A percentile compares a stretch with the other conserved stretches of the same genome.
phyloP scores from a whole-genome alignment of 2,329 filamentous ascomycete species.

The Aureobasidium sp. region DNA sequence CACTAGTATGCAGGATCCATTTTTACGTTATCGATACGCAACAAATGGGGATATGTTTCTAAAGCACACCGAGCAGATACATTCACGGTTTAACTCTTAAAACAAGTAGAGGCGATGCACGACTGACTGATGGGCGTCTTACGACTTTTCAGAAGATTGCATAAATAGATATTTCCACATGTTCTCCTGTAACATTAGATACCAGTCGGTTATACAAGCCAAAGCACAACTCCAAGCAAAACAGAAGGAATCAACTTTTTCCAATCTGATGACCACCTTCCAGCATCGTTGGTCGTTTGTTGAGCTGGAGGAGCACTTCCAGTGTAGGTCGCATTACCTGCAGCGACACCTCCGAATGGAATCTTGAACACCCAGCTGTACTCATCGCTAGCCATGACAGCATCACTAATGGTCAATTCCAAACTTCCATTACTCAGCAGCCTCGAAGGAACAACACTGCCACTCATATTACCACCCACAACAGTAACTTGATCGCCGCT shows the following conservation, averaged over 20 bases:
- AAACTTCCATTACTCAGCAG: constrained; percentile 26
- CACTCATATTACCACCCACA: constrained; percentile 30
- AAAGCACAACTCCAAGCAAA: background rate
- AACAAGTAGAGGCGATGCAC: no score
- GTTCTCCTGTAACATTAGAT: no score
- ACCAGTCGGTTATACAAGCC: background rate
- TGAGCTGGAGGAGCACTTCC: background rate
- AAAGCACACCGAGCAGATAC: no score
- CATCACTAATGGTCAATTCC: constrained; percentile 27
- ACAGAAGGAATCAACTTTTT: background rate
- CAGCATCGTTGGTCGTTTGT: background rate
- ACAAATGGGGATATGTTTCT: no score
- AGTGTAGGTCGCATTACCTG: background rate
- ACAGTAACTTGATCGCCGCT: constrained; percentile 41
- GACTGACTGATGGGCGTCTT: no score
- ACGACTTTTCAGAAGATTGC: no score
- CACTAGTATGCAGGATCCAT: no score
- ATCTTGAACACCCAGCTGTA: constrained; percentile 41
- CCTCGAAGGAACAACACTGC: constrained; percentile 22
- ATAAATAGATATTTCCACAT: no score
- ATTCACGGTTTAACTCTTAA: no score
- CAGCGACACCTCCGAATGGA: constrained; percentile 19
- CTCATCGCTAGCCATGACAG: constrained; percentile 28
- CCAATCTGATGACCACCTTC: background rate
- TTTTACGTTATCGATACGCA: no score